Base-by-base conservation (phyloP, 345 rosid genomes). In the Hypericum androsaemum region DNA sequence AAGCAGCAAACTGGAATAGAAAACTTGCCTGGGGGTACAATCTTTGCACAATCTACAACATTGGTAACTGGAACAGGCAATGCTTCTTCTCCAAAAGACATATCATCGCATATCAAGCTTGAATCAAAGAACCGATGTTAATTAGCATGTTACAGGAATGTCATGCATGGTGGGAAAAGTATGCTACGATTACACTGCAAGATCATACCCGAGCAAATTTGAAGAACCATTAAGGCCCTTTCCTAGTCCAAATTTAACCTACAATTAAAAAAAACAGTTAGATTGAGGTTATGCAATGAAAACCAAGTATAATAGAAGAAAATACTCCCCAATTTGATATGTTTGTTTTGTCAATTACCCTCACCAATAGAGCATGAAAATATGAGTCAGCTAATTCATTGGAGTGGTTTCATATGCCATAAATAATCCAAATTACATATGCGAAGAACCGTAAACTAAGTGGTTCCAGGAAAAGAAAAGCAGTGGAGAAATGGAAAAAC, bases 131-230 rank as follows among this genome's bases (percentile, higher is more conserved):
- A 52, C 49, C 39, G 39, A 6, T 39, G 13, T 59, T 17, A 53
- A 64, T 49, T 53, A 11, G 5, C 10, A 37, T 4, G 22, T 22
- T 22, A 22, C 32, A 41, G 13, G 10, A 11, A 48, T 36, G 28
- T 41, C 43, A 63, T 36, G 37, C 15, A 32, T 16, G 32, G 63
- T 12, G 16, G 49, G 22, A 46, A 14, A 10, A 46, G 7, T 13
- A 13, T 46, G 22, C 10, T 22, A 22, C 32, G 32, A 46, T 13
- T 6, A n/a, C 22, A 46, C 8, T n/a, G 16, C 13, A 57, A 45
- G 13, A 42, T 41, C 68, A 54, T 76, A 76, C 80, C 77, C 68
- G 12, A 43, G 41, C 41, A 61, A 58, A 38, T 49, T 36, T 46
- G 39, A 8, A 46, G 37, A 40, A 53, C 16, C 47, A 48, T 44